These are phyloP conservation scores for Dipodascopsis tothii DNA, from an alignment of 805 yeast species.

Conservation along the genomic window DNA sequence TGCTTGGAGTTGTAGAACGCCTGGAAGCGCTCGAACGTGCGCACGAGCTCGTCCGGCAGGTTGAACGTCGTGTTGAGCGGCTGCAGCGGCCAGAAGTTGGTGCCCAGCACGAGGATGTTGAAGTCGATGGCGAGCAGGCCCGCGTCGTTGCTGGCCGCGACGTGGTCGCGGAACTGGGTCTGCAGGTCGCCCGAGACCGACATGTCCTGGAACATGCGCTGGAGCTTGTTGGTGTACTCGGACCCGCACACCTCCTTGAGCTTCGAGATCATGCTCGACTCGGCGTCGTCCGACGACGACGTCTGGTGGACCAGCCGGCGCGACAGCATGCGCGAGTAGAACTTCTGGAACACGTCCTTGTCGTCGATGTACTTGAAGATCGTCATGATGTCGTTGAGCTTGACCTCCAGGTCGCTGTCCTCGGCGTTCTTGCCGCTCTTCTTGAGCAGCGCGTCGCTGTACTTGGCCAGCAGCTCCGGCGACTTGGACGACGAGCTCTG, in stretches of 20 bases:
- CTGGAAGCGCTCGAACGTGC: slow-evolving; percentile 60
- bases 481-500: slow-evolving; percentile 52
- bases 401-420: slow-evolving; percentile 57
- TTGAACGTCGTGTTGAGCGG: slow-evolving; percentile 41
- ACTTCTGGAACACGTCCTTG: slow-evolving; percentile 89
- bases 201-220: slow-evolving; percentile 94
- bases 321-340: slow-evolving; percentile 82
- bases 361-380: slow-evolving; percentile 83
- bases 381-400: slow-evolving; percentile 76
- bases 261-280: slow-evolving; percentile 74
- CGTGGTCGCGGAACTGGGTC: slow-evolving; percentile 44
- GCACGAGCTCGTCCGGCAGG: slow-evolving; percentile 60
- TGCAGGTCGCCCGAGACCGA: slow-evolving; percentile 73
- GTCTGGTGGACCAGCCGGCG: slow-evolving; percentile 82
- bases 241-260: slow-evolving; percentile 82
- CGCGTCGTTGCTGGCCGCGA: slow-evolving; percentile 33
- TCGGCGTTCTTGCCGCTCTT: slow-evolving; percentile 60
- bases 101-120: slow-evolving; percentile 72
- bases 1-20: slow-evolving; percentile 67
- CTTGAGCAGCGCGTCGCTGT: slow-evolving; percentile 74
- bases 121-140: slow-evolving; percentile 39
- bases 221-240: slow-evolving; percentile 88
- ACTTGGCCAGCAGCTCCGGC: slow-evolving; percentile 85
- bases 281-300: slow-evolving; percentile 76
- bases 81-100: slow-evolving; percentile 80